Base-by-base conservation (phyloP, 2,329 filamentous ascomycete genomes). In the Orbilia oligospora region DNA sequence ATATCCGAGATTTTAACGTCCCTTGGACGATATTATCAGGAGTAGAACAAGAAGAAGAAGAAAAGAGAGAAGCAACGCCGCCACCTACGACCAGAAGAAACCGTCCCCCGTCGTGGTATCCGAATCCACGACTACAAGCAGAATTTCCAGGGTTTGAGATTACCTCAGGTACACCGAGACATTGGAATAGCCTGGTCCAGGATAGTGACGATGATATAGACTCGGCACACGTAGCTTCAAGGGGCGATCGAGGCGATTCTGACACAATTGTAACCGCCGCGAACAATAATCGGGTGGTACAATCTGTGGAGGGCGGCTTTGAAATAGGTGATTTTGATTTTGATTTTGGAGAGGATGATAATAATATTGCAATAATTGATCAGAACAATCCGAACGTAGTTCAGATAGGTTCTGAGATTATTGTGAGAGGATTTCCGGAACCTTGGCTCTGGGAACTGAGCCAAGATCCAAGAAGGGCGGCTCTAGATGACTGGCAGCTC, bases 201-300 rank as follows among this genome's bases (percentile, higher is more conserved):
- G 61, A 77, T 55, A 67, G 49, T 18, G 67, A 77, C 18, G 51
- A 71, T 4, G 61, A 71, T 1, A 16, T 33, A 10, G 48, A 49
- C 16, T 44, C 56, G 0, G 56, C 56, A 20, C n/a, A 30, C 16
- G 20, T 41, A 8, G 22, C 5, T 6, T 38, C 33, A 10, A 20
- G 30, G 12, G 33, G 53, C 1, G n/a, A 16, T 10, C 3, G 56
- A 0, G 30, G n/a, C 0, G 30, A 61, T n/a, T 61, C 48, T 14
- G 48, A 51, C 12, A 22, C 20, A 12, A 24, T 20, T 16, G n/a
- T 51, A 14, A 14, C 48, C 1, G 16, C 12, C 24, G 20, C 12
- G 20, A 41, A 61, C 4, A 44, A 44, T 20, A 8, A 61, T 10
- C 18, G 9, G 10, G 55, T 9, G 9, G 33, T 3, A 5, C 9